Evolutionary conservation across 2,329 filamentous ascomycete species (phyloP), one percentile per base, ranked within the genome.

Genomic region (Emydomyces testavorans): DNA sequence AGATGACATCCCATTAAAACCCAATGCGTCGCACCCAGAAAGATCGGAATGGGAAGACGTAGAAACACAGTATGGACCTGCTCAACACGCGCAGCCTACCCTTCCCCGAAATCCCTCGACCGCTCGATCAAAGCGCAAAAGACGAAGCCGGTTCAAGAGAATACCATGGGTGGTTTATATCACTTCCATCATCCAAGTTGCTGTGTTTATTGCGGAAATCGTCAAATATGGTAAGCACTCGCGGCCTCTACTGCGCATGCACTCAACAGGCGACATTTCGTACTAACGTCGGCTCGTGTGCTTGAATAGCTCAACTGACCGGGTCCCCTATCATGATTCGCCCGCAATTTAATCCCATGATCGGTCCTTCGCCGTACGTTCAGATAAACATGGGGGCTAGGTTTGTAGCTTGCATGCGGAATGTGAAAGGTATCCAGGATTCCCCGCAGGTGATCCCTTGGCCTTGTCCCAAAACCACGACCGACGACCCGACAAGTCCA

Each of bases 311-410:
- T 45, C 74, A 83, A 56, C 69, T 89, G 24, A 95, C 90, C 1
- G 84, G 84, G 46, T 82, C 83, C 0, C 78, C 69, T 3, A 72
- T 73, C 47, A 67, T 72, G 69, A 89, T 80, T 45, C 78, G 90
- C 48, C 92, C 92, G 1, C 76, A 75, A 13, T 94, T 98, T 71
- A 98, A 96, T 68, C 84, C 85, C 50, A 94, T 98, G 87, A 94
- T 98, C 60, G 92, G 92, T 0, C 92, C 92, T 1, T 94, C 89
- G 4, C 78, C 82, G 1, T 86, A 87, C 57, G 79, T 96, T 20
- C 78, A 94, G 58, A 94, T 96, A 71, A 94, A 94, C 65, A 94
- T 98, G 86, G 92, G 92, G 50, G 86, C 89, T 34, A 82, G 92
- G 52, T 98, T 85, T 62, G 79, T 84, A 2, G 86, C 89, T 5